These are phyloP conservation scores for Apostasia ramifera DNA, from an alignment of 106 monocot genomes.

Conservation along the genomic window DNA sequence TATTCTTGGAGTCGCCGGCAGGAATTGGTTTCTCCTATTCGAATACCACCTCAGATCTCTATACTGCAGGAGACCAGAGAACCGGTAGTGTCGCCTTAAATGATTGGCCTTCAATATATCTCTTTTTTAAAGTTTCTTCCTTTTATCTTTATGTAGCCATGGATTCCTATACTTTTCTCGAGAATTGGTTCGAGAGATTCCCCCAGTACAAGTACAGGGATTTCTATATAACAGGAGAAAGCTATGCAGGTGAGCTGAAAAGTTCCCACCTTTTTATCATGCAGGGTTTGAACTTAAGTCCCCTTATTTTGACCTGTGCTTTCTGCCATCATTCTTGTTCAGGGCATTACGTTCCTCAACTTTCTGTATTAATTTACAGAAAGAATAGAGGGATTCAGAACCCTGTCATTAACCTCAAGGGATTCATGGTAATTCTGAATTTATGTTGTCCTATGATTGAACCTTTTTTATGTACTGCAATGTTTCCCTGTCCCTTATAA, in stretches of 20 bases:
- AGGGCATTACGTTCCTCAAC: conserved; percentile 96
- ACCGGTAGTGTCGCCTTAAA: conserved; percentile 37
- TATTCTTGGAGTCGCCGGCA: conserved; percentile 93
- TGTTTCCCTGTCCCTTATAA: neutral
- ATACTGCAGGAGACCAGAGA: conserved; percentile 51
- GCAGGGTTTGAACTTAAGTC: no score
- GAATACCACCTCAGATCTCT: conserved; percentile 68
- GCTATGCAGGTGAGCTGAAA: conserved; percentile 67
- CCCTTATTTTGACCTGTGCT: neutral
- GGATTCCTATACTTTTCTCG: conserved; percentile 73
- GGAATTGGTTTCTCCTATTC: conserved; percentile 98
- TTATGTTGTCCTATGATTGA: neutral
- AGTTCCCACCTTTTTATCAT: neutral
- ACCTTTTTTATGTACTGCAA: neutral
- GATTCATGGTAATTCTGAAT: conserved; percentile 71
- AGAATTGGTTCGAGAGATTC: conserved; percentile 87
- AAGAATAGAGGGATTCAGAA: conserved; percentile 59
- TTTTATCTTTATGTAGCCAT: conserved; percentile 23
- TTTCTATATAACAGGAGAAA: conserved; percentile 94
- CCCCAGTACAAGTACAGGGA: conserved; percentile 87
- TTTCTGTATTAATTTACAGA: conserved; percentile 64
- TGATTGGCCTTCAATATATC: neutral
- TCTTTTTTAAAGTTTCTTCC: conserved; percentile 5
- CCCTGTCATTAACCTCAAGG: conserved; percentile 81
- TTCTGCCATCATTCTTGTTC: conserved; percentile 16